Conservation (phyloP, 257 asterid genomes). For the Marsdenia floribunda region DNA sequence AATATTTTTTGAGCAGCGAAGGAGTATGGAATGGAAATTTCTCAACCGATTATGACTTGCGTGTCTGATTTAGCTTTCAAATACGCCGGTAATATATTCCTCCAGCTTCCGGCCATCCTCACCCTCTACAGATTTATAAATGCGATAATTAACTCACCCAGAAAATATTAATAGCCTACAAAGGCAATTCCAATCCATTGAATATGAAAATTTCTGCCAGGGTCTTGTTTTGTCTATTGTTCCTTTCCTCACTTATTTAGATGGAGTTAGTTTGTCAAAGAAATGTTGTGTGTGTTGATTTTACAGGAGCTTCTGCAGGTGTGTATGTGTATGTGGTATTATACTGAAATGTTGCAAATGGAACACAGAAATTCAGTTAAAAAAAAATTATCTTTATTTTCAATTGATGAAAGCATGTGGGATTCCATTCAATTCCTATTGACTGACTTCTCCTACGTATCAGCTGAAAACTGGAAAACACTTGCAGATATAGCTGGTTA, state of each 20-base stretch:
- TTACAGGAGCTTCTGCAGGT: background rate
- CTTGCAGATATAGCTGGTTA: background rate
- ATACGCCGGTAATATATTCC: slow-evolving; percentile 49
- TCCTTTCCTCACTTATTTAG: background rate
- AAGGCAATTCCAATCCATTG: background rate
- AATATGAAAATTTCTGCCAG: background rate
- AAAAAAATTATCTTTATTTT: background rate
- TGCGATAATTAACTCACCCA: background rate
- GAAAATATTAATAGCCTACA: background rate
- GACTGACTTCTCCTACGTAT: background rate
- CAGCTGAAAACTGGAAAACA: background rate
- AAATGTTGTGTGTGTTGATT: background rate
- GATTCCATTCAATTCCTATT: background rate
- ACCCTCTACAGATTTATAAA: background rate
- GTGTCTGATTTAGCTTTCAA: slow-evolving; percentile 83
- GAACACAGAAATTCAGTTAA: background rate
- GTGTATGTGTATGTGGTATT: background rate
- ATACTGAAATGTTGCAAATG: background rate
- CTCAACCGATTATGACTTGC: slow-evolving; percentile 74
- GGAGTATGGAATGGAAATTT: slow-evolving; percentile 66
- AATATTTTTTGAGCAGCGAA: slow-evolving; percentile 44
- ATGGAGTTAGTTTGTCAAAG: background rate
- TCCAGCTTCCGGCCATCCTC: background rate
- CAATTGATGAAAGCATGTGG: background rate
- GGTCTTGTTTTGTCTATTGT: background rate